phyloP scores from a whole-genome alignment of 805 yeast genomes.

The Wickerhamomyces silvicola region DNA sequence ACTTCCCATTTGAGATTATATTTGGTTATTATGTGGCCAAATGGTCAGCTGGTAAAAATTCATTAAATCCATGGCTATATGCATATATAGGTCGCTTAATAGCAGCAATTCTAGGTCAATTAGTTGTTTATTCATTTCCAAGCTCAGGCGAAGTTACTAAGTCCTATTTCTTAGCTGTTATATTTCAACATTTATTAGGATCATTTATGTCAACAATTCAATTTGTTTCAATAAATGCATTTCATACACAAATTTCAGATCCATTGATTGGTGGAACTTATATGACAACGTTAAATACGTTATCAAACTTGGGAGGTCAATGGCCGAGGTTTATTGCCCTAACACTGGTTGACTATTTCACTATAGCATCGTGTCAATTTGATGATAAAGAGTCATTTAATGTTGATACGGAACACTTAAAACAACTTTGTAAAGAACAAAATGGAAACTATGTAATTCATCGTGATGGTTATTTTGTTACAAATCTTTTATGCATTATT shows the following conservation, averaged over 20 bases:
- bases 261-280: constrained; percentile 96
- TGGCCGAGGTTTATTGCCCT: constrained; percentile 91
- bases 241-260: constrained; percentile 93
- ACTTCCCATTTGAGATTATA: constrained; percentile 91
- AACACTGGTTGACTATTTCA: constrained; percentile 72
- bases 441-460: constrained; percentile 51
- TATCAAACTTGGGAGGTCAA: constrained; percentile 92
- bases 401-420: constrained; percentile 29
- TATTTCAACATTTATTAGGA: constrained; percentile 75
- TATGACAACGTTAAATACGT: constrained; percentile 91
- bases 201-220: constrained; percentile 94
- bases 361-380: constrained; percentile 54
- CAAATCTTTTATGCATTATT: constrained; percentile 64
- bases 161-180: constrained; percentile 61
- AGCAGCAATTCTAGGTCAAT: constrained; percentile 72
- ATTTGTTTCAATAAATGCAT: constrained; percentile 89
- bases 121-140: constrained; percentile 71
- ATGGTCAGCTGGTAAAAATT: constrained; percentile 77
- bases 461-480: constrained; percentile 79
- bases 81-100: constrained; percentile 78
- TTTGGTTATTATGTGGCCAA: constrained; percentile 95
- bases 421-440: constrained; percentile 40
- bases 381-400: constrained; percentile 4
- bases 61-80: constrained; percentile 83
- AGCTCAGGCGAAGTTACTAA: constrained; percentile 36